A percentile compares a stretch with the other conserved stretches of the same genome.
phyloP scores from a whole-genome alignment of 164 flowering plant species.

The Tetrastigma voinierianum region DNA sequence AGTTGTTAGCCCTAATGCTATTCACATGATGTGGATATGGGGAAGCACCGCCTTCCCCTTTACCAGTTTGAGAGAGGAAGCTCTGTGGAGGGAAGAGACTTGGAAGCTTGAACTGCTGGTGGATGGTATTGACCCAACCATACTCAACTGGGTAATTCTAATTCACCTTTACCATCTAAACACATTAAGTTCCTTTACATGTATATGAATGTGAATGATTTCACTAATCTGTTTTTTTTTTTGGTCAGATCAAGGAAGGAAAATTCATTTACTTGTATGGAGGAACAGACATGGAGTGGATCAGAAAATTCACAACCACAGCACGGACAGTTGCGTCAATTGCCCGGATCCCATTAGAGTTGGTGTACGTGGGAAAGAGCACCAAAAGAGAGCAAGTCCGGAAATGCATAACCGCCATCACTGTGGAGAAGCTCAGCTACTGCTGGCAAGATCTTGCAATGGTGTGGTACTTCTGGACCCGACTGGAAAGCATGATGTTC shows the following conservation, averaged over 20 bases:
- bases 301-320: constrained; percentile 26
- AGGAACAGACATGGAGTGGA: constrained; percentile 53
- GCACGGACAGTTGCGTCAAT: constrained; percentile 13
- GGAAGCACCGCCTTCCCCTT: constrained; percentile 50
- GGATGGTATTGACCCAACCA: constrained; percentile 37
- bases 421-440: constrained; percentile 22
- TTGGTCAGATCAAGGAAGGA: constrained; percentile 32
- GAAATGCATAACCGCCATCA: constrained; percentile 8
- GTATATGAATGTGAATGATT: neutral
- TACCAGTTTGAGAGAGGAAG: constrained; percentile 37
- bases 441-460: constrained; percentile 24
- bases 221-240: neutral
- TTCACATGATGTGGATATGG: constrained; percentile 67
- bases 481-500: constrained; percentile 42
- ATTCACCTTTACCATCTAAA: constrained; percentile 16
- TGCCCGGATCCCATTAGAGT: constrained; percentile 28
- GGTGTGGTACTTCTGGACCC: constrained; percentile 44
- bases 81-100: constrained; percentile 43
- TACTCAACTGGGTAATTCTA: constrained; percentile 50
- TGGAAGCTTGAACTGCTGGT: constrained; percentile 49
- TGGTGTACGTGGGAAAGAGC: constrained; percentile 42
- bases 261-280: constrained; percentile 47
- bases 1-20: constrained; percentile 41
- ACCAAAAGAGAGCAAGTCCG: constrained; percentile 27
- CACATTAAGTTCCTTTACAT: constrained; percentile 8